phyloP scores from a whole-genome alignment of 2,329 filamentous ascomycete genomes.

The Xylaria sp. region DNA sequence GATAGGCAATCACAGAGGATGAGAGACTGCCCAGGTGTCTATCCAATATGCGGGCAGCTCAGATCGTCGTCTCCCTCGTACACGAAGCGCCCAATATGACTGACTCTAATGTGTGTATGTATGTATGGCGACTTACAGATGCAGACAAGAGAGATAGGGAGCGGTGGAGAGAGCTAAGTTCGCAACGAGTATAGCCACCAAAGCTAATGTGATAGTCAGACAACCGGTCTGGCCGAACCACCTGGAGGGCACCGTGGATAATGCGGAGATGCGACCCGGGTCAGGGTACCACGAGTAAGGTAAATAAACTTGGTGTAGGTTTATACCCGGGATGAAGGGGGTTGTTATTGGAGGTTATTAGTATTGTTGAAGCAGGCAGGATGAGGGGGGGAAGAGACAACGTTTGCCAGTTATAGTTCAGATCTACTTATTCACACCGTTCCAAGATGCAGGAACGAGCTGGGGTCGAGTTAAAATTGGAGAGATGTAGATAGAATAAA shows the following conservation, averaged over 20 bases:
- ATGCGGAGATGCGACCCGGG: conserved; percentile 12
- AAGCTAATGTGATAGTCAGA: conserved; percentile 26
- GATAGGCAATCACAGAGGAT: background rate
- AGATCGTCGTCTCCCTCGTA: conserved; percentile 19
- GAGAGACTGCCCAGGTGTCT: background rate
- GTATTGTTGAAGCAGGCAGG: background rate
- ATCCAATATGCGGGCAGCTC: background rate
- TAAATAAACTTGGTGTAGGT: background rate
- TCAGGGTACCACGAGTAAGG: conserved; percentile 13
- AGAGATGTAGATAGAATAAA: background rate
- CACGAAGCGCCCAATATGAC: conserved; percentile 3
- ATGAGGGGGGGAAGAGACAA: background rate
- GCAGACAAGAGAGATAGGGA: conserved; percentile 23
- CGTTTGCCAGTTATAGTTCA: background rate
- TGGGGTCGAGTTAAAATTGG: background rate
- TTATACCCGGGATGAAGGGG: background rate
- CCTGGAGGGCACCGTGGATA: conserved; percentile 2
- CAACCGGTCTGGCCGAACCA: conserved; percentile 3
- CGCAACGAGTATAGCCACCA: conserved; percentile 23
- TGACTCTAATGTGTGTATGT: conserved; percentile 3
- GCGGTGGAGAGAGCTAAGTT: conserved; percentile 23
- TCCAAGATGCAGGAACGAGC: background rate
- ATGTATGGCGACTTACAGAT: conserved; percentile 2
- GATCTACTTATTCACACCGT: background rate
- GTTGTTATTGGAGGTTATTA: background rate